A percentile compares a stretch with the other conserved stretches of the same genome.
These are phyloP conservation scores for Lachancea meyersii DNA, from an alignment of 805 yeast genomes.

Conservation along the genomic window DNA sequence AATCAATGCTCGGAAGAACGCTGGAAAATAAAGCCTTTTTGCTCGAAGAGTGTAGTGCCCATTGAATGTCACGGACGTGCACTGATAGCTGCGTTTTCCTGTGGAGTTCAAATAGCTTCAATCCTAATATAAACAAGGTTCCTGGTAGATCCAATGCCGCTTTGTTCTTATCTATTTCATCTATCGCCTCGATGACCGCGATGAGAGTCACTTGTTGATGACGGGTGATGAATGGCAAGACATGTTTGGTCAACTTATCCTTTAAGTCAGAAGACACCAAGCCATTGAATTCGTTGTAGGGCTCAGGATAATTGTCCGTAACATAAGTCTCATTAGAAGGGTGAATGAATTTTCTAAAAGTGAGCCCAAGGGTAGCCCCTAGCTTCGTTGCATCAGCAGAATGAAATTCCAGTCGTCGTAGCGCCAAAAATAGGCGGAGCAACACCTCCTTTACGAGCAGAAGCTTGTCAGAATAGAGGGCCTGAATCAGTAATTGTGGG, in stretches of 20 bases:
- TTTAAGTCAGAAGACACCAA: constrained; percentile 43
- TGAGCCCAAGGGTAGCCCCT: constrained; percentile 31
- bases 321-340: constrained; percentile 22
- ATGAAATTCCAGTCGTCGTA: constrained; percentile 50
- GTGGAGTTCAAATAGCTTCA: constrained; percentile 57
- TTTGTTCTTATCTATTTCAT: constrained; percentile 43
- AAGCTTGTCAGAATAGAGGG: constrained; percentile 55
- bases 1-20: constrained; percentile 36
- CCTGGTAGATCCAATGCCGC: constrained; percentile 47
- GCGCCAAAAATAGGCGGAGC: constrained; percentile 42
- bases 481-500: constrained; percentile 80
- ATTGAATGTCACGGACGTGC: constrained; percentile 73
- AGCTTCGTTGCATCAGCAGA: constrained; percentile 28
- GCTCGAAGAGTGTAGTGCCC: constrained; percentile 83
- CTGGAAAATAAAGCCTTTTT: constrained; percentile 57
- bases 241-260: constrained; percentile 54
- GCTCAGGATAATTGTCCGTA: constrained; percentile 32
- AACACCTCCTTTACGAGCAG: constrained; percentile 52
- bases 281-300: constrained; percentile 37
- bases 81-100: constrained; percentile 45
- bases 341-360: constrained; percentile 23
- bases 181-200: constrained; percentile 59
- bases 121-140: constrained; percentile 61
- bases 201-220: constrained; percentile 85
- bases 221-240: constrained; percentile 77